Conservation (phyloP, 371 early-diverging fungal species). For the Mucor piriformis region DNA sequence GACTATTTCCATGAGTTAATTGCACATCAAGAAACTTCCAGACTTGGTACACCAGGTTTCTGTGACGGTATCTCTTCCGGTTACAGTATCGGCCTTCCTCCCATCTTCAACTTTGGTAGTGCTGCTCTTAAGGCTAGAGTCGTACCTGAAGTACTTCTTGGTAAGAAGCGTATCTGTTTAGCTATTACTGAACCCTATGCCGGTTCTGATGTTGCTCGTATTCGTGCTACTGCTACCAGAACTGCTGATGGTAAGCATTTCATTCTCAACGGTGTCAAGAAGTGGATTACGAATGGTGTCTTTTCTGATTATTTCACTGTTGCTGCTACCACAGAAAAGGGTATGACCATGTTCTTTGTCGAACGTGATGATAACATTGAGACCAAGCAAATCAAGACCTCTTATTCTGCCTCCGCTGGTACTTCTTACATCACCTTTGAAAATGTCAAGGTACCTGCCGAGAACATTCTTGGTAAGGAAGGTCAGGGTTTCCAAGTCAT, state of each 20-base stretch:
- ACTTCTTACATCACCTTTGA: conserved; percentile 73
- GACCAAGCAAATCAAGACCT: conserved; percentile 69
- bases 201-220: conserved; percentile 81
- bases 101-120: conserved; percentile 72
- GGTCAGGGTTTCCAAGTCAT: conserved; percentile 86
- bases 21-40: conserved; percentile 76
- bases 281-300: conserved; percentile 86
- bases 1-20: conserved; percentile 84
- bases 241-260: conserved; percentile 70
- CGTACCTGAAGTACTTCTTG: conserved; percentile 69
- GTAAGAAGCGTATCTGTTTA: conserved; percentile 80
- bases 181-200: conserved; percentile 70
- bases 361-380: conserved; percentile 62
- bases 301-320: conserved; percentile 64
- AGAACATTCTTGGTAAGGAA: conserved; percentile 85
- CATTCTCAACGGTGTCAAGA: conserved; percentile 65
- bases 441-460: conserved; percentile 83
- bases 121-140: conserved; percentile 60
- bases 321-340: conserved; percentile 75
- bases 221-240: conserved; percentile 72
- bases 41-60: conserved; percentile 82
- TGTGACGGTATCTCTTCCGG: conserved; percentile 50
- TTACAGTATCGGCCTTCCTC: conserved; percentile 56
- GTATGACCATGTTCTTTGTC: conserved; percentile 72
- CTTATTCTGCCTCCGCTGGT: conserved; percentile 70